Base-by-base conservation (phyloP, 257 asterid genomes). In the Solanum neorickii region DNA sequence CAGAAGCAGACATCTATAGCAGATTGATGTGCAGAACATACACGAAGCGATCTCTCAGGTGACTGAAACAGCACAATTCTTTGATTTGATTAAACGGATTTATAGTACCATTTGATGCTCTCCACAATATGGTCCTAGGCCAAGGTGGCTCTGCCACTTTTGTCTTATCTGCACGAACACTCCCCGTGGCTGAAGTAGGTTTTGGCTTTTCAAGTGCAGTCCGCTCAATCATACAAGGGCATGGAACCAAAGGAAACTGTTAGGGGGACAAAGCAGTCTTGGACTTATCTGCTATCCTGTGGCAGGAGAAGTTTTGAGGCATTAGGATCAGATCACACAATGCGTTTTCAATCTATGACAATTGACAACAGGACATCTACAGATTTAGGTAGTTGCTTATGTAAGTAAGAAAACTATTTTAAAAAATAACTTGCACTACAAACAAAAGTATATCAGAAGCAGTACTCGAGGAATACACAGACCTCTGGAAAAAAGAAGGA, bases 221-320 rank as follows among this genome's bases (percentile, higher is more conserved):
- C 78, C 20, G 46, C 80, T 72, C 80, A n/a, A 42, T 2, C 65
- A 56, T 56, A 56, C 65, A 20, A 56, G 65, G 46, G 80, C 46
- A 72, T 72, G 29, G 29, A 73, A 93, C 87, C 95, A 94, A 88
- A 89, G 91, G 89, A 46, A 77, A 83, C 88, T 92, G 86, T 91
- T 88, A 12, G 12, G 68, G 5, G 90, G 88, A 11, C 92, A 92
- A 39, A 93, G 93, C 65, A 15, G 6, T 92, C 94, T 35, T 93
- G 95, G 94, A 91, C 90, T 39, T 92, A 69, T 93, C 95, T 14
- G 91, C 90, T 12, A 91, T 93, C 35, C 78, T 93, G 59, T 92
- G 95, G 95, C 92, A 92, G 3, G 94, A 93, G 76, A 92, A 91
- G 93, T 91, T 91, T 87, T 42, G 90, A 82, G 41, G 92, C 92